phyloP scores from a whole-genome alignment of 768 basidiomycete species.

The Panaeolus papilionaceus region DNA sequence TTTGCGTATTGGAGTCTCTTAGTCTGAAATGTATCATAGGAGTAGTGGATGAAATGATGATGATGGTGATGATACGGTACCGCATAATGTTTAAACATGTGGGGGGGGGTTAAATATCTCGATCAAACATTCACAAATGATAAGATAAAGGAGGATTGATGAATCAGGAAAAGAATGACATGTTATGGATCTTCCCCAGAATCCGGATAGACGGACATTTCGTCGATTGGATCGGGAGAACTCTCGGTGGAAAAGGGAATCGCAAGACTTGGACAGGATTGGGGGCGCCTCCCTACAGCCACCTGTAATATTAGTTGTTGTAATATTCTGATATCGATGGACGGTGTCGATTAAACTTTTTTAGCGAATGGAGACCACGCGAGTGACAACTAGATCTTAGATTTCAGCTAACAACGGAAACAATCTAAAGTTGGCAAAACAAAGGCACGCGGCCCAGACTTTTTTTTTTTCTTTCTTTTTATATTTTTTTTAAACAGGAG shows the following conservation, averaged over 20 bases:
- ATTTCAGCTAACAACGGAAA: conserved; percentile 43
- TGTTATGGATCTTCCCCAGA: conserved; percentile 16
- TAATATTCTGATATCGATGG: conserved; percentile 30
- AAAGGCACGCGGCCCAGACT: conserved; percentile 61
- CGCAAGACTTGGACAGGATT: conserved; percentile 13
- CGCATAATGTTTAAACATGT: background rate
- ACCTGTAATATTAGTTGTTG: background rate
- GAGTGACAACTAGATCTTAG: conserved; percentile 41
- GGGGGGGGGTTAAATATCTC: background rate
- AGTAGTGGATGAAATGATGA: conserved; percentile 38
- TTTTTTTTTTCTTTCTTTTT: background rate
- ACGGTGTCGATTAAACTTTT: conserved; percentile 28
- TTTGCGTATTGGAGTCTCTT: background rate
- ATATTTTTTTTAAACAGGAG: conserved; percentile 26
- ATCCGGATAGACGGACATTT: conserved; percentile 6
- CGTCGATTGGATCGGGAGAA: background rate
- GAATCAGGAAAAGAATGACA: conserved; percentile 11
- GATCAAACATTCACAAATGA: conserved; percentile 11
- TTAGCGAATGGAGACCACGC: conserved; percentile 35
- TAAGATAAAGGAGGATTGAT: conserved; percentile 25
- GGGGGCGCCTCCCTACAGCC: conserved; percentile 10
- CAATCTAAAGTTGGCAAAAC: conserved; percentile 54
- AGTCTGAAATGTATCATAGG: background rate
- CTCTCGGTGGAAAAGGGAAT: conserved; percentile 21
- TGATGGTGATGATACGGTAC: background rate